Evolutionary conservation across 2,329 filamentous ascomycete genomes (phyloP).

Genomic region (Diaporthe sp.): DNA sequence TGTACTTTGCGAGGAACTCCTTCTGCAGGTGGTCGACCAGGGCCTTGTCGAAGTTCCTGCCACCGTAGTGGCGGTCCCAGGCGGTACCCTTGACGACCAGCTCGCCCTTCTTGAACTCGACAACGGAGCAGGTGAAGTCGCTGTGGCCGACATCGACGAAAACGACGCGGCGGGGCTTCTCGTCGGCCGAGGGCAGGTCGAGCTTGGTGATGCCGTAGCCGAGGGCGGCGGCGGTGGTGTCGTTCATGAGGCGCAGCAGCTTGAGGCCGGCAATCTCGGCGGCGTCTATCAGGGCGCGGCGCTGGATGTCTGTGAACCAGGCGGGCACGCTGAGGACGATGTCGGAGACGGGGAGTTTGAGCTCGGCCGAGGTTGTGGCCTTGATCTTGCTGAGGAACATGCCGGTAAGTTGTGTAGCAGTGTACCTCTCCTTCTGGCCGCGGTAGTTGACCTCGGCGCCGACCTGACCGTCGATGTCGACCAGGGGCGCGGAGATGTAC

Average conservation of each 20-base stretch:
- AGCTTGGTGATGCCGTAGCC: slow-evolving; percentile 99
- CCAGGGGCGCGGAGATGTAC: slow-evolving; percentile 86
- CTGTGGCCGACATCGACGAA: slow-evolving; percentile 97
- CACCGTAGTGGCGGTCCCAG: slow-evolving; percentile 96
- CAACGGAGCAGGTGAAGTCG: slow-evolving; percentile 94
- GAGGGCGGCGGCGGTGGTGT: slow-evolving; percentile 95
- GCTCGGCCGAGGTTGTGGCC: slow-evolving; percentile 86
- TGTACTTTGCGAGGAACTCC: slow-evolving; percentile 98
- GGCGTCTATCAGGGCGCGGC: slow-evolving; percentile 89
- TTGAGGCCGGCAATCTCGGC: slow-evolving; percentile 95
- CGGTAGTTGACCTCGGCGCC: slow-evolving; percentile 94
- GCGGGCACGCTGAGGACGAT: slow-evolving; percentile 94
- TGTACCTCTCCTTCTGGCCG: slow-evolving; percentile 95
- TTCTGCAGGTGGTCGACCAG: slow-evolving; percentile 94
- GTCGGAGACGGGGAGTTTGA: slow-evolving; percentile 92
- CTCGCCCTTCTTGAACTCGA: slow-evolving; percentile 98
- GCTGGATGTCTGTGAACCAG: slow-evolving; percentile 97
- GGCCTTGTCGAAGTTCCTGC: slow-evolving; percentile 96
- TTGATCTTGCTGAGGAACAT: slow-evolving; percentile 98
- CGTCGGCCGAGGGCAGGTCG: slow-evolving; percentile 88
- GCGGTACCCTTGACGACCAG: slow-evolving; percentile 92
- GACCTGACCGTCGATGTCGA: slow-evolving; percentile 94
- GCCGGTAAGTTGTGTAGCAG: slow-evolving; percentile 91
- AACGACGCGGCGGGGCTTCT: slow-evolving; percentile 90
- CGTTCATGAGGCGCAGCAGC: slow-evolving; percentile 94